These are phyloP conservation scores for Pichia cactophila DNA, from an alignment of 1,139 yeast genomes.

Conservation along the genomic window DNA sequence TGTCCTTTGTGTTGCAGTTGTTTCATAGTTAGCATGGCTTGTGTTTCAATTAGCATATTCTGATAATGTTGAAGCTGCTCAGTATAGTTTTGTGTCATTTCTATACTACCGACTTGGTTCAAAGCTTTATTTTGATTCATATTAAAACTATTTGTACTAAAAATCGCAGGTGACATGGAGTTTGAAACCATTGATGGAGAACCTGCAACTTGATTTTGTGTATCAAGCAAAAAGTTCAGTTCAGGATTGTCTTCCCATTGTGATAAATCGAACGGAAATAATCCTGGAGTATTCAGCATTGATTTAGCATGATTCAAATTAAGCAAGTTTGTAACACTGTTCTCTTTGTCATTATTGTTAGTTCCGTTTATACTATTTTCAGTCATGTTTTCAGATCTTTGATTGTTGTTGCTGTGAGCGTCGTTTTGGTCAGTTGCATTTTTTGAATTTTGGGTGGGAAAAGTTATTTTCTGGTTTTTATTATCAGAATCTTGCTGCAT, in stretches of 20 bases:
- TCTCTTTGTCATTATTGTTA: neutral
- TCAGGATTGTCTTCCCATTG: constrained; percentile 25
- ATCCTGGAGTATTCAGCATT: constrained; percentile 3
- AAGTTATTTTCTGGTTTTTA: neutral
- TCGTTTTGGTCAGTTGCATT: neutral
- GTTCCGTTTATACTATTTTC: neutral
- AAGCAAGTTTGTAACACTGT: neutral
- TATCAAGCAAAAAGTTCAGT: constrained; percentile 21
- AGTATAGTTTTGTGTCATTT: constrained; percentile 25
- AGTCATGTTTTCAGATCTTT: neutral
- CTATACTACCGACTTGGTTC: constrained; percentile 6
- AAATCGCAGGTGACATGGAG: constrained; percentile 17
- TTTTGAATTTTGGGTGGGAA: neutral
- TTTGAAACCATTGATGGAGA: constrained; percentile 14
- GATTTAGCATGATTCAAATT: neutral
- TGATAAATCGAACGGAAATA: constrained; percentile 22
- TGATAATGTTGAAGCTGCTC: constrained; percentile 28
- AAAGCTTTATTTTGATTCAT: neutral
- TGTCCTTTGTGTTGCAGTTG: constrained; percentile 11
- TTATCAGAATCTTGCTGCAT: neutral
- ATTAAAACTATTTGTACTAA: neutral
- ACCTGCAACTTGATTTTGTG: constrained; percentile 14
- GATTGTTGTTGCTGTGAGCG: neutral
- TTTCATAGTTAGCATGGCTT: constrained; percentile 16
- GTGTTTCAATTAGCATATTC: constrained; percentile 25